A percentile compares a stretch with the other conserved stretches of the same genome.
Conservation (phyloP, 2,329 filamentous ascomycete species). For the Beauveria caledonica region DNA sequence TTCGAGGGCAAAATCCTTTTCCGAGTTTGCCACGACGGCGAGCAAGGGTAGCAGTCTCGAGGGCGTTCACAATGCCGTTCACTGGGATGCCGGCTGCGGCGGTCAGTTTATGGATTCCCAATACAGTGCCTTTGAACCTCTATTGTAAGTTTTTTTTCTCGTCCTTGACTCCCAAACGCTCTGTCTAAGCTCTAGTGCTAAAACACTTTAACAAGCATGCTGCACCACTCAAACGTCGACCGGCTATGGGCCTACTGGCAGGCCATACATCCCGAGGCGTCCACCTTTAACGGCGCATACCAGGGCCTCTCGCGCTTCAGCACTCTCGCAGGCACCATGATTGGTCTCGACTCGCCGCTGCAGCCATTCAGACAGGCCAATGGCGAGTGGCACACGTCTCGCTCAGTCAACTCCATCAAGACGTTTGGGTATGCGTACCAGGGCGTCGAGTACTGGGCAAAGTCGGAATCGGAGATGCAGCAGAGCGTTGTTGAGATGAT, state of each 20-base stretch:
- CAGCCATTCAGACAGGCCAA: constrained; percentile 39
- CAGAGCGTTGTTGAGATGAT: constrained; percentile 23
- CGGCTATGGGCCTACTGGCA: constrained; percentile 52
- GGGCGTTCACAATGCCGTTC: constrained; percentile 34
- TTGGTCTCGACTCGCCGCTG: constrained; percentile 37
- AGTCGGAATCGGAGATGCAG: constrained; percentile 23
- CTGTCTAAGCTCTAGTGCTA: neutral
- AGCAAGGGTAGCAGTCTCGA: constrained; percentile 33
- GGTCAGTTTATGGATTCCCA: constrained; percentile 31
- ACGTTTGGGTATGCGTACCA: constrained; percentile 32
- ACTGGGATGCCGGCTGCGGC: constrained; percentile 32
- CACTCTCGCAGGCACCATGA: constrained; percentile 29
- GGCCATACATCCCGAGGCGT: constrained; percentile 29
- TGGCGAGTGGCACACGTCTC: constrained; percentile 34
- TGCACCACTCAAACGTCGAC: constrained; percentile 52
- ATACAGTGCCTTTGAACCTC: constrained; percentile 35
- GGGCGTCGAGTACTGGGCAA: constrained; percentile 30
- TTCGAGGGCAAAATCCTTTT: constrained; percentile 27
- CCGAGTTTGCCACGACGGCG: constrained; percentile 27
- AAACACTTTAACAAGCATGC: constrained; percentile 23
- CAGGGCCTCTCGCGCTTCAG: constrained; percentile 30
- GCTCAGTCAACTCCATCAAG: constrained; percentile 24
- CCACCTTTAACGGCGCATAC: constrained; percentile 29
- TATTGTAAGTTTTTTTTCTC: constrained; percentile 29
- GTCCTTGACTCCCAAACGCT: no score